Base-by-base conservation (phyloP, 495 filamentous ascomycete species). In the Pyrenula massariospora region DNA sequence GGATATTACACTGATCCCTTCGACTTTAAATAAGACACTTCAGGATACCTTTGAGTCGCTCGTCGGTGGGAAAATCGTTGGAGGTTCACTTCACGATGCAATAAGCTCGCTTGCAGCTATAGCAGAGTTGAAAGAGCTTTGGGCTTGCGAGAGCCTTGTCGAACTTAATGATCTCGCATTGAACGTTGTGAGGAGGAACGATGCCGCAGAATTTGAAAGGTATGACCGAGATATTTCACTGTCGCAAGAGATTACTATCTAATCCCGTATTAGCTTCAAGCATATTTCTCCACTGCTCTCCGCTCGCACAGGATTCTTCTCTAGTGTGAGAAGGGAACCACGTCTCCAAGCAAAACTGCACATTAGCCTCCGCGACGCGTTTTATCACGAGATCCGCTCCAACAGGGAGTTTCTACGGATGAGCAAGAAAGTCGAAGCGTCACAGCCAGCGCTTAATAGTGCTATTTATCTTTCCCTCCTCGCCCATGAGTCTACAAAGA, bases 381-480 rank as follows among this genome's bases (percentile, higher is more conserved):
- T 85, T 42, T 67, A 87, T 8, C 71, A 86, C 11, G 88, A 96
- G 65, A 80, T 89, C 19, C 79, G 84, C 53, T 79, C 79, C 12
- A 79, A 95, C 60, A 74, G 96, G 1, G 69, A 82, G 23, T 86
- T 89, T 1, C 84, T 91, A 5, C 72, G 78, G 48, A 79, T 95
- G 54, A 86, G 85, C 58, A 80, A 89, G 52, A 81, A 78, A 56
- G 89, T 95, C 65, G 86, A 79, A 25, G 86, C 86, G 20, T 77
- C 87, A 1, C 92, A 97, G 64, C 88, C 93, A 60, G 91, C 91
- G 1, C 66, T 97, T 25, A 87, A 89, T 59, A 77, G 86, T 10
- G 86, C 89, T 15, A 94, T 90, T 0, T 86, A 85, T 51, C 78
- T 96, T 23, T 87, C 80, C 1, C 80, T 85, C 51, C 76, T 96